A percentile compares a stretch with the other conserved stretches of the same genome.
phyloP scores from a whole-genome alignment of 352 stramenopile genomes.

The Phytophthora colocasiae region DNA sequence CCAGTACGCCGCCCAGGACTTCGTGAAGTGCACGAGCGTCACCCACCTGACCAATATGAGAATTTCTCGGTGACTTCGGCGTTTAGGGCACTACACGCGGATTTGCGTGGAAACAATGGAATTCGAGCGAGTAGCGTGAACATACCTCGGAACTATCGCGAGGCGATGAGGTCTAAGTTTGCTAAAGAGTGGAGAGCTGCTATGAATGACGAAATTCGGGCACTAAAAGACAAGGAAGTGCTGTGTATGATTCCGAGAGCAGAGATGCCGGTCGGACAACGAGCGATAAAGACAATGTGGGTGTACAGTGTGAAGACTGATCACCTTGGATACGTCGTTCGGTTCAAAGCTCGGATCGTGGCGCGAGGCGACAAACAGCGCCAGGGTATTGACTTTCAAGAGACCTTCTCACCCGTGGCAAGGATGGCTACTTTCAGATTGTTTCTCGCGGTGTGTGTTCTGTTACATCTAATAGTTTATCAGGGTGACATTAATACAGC shows the following conservation, averaged over 20 bases:
- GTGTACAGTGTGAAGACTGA: neutral
- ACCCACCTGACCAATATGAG: neutral
- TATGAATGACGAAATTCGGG: neutral
- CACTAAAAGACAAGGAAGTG: neutral
- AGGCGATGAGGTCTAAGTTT: neutral
- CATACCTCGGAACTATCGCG: neutral
- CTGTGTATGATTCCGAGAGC: neutral
- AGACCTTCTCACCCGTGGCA: conserved; percentile 15
- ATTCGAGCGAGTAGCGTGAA: neutral
- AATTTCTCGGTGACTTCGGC: neutral
- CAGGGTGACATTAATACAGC: conserved; percentile 21
- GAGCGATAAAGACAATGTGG: conserved; percentile 3
- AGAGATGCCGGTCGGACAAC: neutral
- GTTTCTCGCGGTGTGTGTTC: conserved; percentile 6
- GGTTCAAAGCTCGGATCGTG: neutral
- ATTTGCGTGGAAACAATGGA: neutral
- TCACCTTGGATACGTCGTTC: neutral
- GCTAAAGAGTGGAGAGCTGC: neutral
- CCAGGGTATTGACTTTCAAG: conserved; percentile 17
- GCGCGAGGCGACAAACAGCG: conserved; percentile 10
- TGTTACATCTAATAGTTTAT: conserved; percentile 14
- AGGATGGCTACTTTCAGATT: conserved; percentile 18
- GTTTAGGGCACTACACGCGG: neutral
- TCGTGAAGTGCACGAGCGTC: neutral
- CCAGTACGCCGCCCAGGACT: neutral